Base-by-base conservation (phyloP, 75 land plant species). In the Pseudotsuga menziesii region DNA sequence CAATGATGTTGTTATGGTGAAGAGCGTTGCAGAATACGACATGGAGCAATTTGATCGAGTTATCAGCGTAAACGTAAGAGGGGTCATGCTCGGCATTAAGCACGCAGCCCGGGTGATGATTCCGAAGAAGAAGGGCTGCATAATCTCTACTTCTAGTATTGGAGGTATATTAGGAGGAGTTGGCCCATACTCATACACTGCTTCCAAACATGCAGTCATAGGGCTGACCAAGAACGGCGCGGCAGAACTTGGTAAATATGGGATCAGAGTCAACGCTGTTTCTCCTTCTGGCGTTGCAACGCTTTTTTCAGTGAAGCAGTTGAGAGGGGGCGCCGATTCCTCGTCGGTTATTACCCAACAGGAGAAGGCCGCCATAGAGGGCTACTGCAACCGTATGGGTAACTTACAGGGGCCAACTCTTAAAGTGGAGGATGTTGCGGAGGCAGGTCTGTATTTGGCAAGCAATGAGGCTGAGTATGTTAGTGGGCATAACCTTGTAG, bases 31-130 rank as follows among this genome's bases (percentile, higher is more conserved):
- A 4, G 80, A 82, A 61, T 75, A 81, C 57, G 82, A 83, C 5
- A 81, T 74, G 70, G 14, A 77, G 0, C 78, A 79, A 22, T 82
- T 77, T 39, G 86, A 83, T 14, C 80, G 82, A 8, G 85, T 86
- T 1, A 72, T 83, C 17, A 76, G 67, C 29, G 72, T 81, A 11
- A 83, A 88, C 41, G 83, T 88, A 44, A 81, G 80, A 22, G 88
- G 90, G 2, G 81, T 76, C 2, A 79, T 85, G 80, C 75, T 83
- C 2, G 84, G 88, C 36, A 78, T 82, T 14, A 89, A 89, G 82
- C 91, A 89, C 35, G 91, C 88, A 0, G 80, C 88, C 3, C 71
- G 81, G 2, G 88, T 81, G 23, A 89, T 89, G 91, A 71, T 80
- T 6, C 83, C 84, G 13, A 82, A 72, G 4, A 14, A 61, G 4